Base-by-base conservation (phyloP, 176 grass and related monocot genomes). In the Tillandsia leiboldiana region DNA sequence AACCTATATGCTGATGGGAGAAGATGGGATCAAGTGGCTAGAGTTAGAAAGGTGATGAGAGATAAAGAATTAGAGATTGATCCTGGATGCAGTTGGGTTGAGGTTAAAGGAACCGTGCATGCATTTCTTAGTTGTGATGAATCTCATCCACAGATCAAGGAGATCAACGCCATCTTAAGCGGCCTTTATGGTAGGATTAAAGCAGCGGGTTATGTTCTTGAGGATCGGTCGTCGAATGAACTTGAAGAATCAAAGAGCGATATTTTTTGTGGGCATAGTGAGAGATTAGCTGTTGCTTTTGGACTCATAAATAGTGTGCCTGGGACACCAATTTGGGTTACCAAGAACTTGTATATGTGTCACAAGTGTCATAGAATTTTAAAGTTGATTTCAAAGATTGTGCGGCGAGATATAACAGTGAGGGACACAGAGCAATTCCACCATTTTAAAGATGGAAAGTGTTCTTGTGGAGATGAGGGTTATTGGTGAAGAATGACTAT, bases 271-370 rank as follows among this genome's bases (percentile, higher is more conserved):
- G 93, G 93, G 15, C 93, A 97, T 53, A 97, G 89, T 48, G 89
- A 97, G 76, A 90, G 89, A 84, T 65, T 77, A 73, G 93, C 89
- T 79, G 82, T 97, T 75, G 86, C 76, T 74, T 97, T 92, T 53
- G 93, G 89, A 75, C 81, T 97, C 77, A 90, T 97, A 65, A 97
- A 87, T 83, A 97, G 83, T 12, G 57, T 83, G 82, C 93, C 89
- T 48, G 93, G 93, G 13, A 83, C 72, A 63, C 83, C 82, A 26
- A 80, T 97, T 81, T 87, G 67, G 72, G 68, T 97, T 53, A 97
- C 89, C 12, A 97, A 97, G 77, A 97, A 97, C 68, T 72, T 77
- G 52, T 90, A 90, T 70, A 97, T 88, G 78, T 97, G 93, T 63
- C 83, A 89, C 20, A 88, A 48, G 42, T 97, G 93, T 70, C 93